Base-by-base conservation (phyloP, 176 grass and related monocot genomes). In the Ensete ventricosum region DNA sequence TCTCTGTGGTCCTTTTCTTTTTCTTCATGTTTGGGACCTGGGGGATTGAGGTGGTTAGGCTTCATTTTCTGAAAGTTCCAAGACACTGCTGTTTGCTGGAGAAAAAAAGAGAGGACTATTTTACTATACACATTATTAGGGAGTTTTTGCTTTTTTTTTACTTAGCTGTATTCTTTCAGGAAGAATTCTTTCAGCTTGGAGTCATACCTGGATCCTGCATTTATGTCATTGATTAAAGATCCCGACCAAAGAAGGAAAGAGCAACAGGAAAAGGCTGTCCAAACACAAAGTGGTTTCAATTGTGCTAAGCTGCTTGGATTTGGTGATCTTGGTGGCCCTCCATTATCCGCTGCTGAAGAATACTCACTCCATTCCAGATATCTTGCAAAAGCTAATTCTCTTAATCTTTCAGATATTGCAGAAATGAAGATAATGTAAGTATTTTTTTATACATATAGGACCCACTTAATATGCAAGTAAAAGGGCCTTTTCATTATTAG, bases 351-450 rank as follows among this genome's bases (percentile, higher is more conserved):
- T 78, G 95, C 88, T 22, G 95, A 99, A 79, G 95, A 99, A 71
- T 99, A 99, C 74, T 94, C 95, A 55, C 95, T 99, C 77, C 95
- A 99, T 85, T 91, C 95, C 62, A 80, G 88, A 99, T 94, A 91
- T 77, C 87, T 99, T 75, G 69, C 95, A 62, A 99, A 99, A 85
- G 95, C 90, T 21, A 99, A 94, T 83, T 99, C 95, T 82, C 78
- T 99, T 71, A 99, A 91, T 85, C 95, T 99, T 79, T 89, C 95
- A 20, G 95, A 99, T 79, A 94, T 99, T 64, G 86, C 88, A 82
- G 95, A 99, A 87, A 99, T 99, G 90, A 99, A 94, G 81, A 94
- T 99, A 81, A 80, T 94, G 95, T 99, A 94, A 59, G 84, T 81
- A 54, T 64, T 50, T 87, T 53, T 77, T 17, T 73, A 7, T 9